A percentile compares a stretch with the other conserved stretches of the same genome.
phyloP scores from a whole-genome alignment of 169 alveolate species.

The Plasmodium vivax region DNA sequence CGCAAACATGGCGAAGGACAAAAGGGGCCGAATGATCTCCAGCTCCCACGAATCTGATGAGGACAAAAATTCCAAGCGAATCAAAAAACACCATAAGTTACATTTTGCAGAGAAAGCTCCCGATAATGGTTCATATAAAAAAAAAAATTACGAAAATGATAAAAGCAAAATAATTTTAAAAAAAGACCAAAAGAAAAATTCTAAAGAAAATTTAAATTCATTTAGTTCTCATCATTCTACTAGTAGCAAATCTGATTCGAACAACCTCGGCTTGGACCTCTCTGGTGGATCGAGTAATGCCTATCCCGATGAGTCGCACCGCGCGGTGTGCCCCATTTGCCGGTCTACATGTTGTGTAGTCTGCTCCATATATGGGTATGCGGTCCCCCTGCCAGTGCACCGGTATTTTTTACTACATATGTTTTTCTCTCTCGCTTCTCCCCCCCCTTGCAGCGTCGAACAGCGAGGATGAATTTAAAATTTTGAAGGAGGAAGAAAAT shows the following conservation, averaged over 20 bases:
- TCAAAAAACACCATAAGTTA: conserved; percentile 28
- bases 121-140: conserved; percentile 69
- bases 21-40: conserved; percentile 17
- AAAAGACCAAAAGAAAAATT: conserved; percentile 64
- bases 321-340: neutral
- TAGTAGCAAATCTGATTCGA: conserved; percentile 67
- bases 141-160: conserved; percentile 63
- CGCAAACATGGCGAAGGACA: conserved; percentile 50
- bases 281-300: conserved; percentile 54
- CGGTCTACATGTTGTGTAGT: neutral
- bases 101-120: conserved; percentile 32
- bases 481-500: conserved; percentile 59
- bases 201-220: conserved; percentile 64
- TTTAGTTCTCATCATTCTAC: conserved; percentile 71
- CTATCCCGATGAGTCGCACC: neutral
- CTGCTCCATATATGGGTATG: neutral
- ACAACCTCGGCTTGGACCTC: neutral
- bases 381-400: no score
- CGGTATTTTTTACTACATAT: neutral
- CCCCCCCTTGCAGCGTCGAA: conserved; percentile 32
- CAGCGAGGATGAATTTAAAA: conserved; percentile 59
- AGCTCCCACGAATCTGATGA: conserved; percentile 33
- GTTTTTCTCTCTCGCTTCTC: neutral
- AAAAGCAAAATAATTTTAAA: conserved; percentile 60
- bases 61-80: neutral